A percentile compares a stretch with the other conserved stretches of the same genome.
phyloP scores from a whole-genome alignment of 2,329 filamentous ascomycete species.

The Colletotrichum spaethianum region DNA sequence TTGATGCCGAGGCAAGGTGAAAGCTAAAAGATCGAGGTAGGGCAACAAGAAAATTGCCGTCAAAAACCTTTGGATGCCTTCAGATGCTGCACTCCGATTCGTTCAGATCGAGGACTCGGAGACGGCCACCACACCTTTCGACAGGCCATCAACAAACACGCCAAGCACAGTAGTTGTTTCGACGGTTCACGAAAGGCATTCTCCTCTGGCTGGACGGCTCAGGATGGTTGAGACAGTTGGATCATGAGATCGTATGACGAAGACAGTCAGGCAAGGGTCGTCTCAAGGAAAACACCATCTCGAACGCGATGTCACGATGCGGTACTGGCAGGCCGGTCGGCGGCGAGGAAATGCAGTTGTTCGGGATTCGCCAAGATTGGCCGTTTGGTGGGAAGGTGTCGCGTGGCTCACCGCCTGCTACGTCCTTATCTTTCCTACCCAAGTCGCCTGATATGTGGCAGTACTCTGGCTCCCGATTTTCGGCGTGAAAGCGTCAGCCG shows the following conservation, averaged over 20 bases:
- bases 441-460: slow-evolving; percentile 27
- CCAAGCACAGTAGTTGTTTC: neutral
- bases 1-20: neutral
- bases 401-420: slow-evolving; percentile 35
- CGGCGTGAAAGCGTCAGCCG: slow-evolving; percentile 35
- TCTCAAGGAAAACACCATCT: slow-evolving; percentile 2
- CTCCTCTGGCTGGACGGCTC: neutral
- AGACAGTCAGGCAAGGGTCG: neutral
- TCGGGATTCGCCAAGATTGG: slow-evolving; percentile 4
- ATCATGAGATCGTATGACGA: neutral
- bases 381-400: slow-evolving; percentile 9
- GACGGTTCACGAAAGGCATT: neutral
- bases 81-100: neutral
- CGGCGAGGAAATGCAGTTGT: neutral
- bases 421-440: slow-evolving; percentile 28
- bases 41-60: no score
- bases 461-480: slow-evolving; percentile 13
- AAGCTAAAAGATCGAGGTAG: neutral
- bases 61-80: neutral
- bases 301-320: neutral
- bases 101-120: neutral
- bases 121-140: neutral
- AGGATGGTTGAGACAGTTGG: neutral
- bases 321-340: neutral
- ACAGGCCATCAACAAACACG: neutral